phyloP scores from a whole-genome alignment of 23 red algal species.

The Gracilaria domingensis region DNA sequence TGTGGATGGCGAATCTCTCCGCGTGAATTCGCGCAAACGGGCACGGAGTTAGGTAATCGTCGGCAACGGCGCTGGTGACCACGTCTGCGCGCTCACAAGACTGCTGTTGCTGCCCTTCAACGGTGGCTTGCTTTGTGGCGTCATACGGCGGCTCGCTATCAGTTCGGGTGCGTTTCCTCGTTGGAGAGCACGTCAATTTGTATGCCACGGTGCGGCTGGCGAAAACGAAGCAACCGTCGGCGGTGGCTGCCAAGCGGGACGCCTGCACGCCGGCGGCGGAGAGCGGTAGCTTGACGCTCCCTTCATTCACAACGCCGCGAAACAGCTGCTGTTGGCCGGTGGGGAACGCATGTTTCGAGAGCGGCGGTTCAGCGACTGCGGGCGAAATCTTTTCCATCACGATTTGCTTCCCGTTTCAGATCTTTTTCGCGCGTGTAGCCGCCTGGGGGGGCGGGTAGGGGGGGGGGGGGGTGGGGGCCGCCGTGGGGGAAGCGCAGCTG shows the following conservation, averaged over 20 bases:
- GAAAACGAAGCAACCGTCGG: constrained; percentile 29
- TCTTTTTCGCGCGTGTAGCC: no score
- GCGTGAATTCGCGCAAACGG: not conserved
- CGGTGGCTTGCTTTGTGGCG: no score
- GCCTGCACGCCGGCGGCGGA: constrained; percentile 33
- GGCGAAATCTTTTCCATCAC: not conserved
- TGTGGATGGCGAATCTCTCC: not conserved
- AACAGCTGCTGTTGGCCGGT: constrained; percentile 4
- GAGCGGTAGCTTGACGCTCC: constrained; percentile 19
- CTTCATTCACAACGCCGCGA: constrained; percentile 22
- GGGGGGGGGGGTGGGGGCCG: no score
- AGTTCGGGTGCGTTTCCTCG: constrained; percentile 25
- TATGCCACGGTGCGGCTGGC: not conserved
- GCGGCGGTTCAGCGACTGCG: not conserved
- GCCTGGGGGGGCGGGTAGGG: no score
- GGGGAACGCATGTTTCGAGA: not conserved
- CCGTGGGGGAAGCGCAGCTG: not conserved
- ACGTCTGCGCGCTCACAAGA: not conserved
- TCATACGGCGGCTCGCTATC: not conserved
- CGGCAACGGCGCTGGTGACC: constrained; percentile 40
- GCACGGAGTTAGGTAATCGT: constrained; percentile 62
- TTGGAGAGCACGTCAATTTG: not conserved
- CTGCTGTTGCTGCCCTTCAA: not conserved
- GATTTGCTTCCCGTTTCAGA: no score
- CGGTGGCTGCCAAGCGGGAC: constrained; percentile 12